Conservation (phyloP, 2,329 filamentous ascomycete species). For the Fusarium sp. region DNA sequence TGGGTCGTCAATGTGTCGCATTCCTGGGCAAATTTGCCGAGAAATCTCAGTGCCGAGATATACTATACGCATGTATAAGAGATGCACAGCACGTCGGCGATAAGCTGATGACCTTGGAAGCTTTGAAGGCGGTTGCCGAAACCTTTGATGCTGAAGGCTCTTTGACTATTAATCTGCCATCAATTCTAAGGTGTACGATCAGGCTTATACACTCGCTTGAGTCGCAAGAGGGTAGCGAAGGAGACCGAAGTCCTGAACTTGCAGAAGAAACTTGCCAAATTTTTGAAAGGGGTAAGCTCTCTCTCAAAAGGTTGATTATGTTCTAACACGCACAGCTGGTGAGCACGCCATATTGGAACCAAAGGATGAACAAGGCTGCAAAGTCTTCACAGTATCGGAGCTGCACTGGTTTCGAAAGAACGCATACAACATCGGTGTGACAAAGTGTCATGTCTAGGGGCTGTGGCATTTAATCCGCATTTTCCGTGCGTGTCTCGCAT, state of each 20-base stretch:
- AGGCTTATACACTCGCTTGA: constrained; percentile 58
- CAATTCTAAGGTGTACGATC: constrained; percentile 61
- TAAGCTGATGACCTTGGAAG: constrained; percentile 61
- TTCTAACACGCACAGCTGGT: constrained; percentile 38
- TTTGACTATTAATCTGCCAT: constrained; percentile 47
- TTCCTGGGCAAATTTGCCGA: constrained; percentile 63
- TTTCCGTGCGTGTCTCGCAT: constrained; percentile 60
- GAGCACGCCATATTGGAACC: constrained; percentile 47
- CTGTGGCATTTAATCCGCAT: constrained; percentile 66
- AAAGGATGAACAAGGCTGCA: constrained; percentile 53
- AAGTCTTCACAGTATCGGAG: constrained; percentile 69
- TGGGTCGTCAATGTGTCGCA: constrained; percentile 72
- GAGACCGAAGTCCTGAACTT: constrained; percentile 18
- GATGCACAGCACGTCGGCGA: constrained; percentile 77
- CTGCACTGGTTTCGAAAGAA: constrained; percentile 87
- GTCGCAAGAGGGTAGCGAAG: constrained; percentile 41
- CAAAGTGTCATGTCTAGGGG: constrained; percentile 65
- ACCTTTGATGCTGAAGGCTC: constrained; percentile 34
- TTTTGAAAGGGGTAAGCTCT: constrained; percentile 55
- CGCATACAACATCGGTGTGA: constrained; percentile 80
- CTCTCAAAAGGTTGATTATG: not conserved
- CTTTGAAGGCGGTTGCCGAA: constrained; percentile 49
- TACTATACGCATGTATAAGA: constrained; percentile 82
- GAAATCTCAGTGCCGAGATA: constrained; percentile 61
- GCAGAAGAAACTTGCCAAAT: constrained; percentile 63